A percentile compares a stretch with the other conserved stretches of the same genome.
Conservation (phyloP, 257 asterid genomes). For the Cruciata laevipes region DNA sequence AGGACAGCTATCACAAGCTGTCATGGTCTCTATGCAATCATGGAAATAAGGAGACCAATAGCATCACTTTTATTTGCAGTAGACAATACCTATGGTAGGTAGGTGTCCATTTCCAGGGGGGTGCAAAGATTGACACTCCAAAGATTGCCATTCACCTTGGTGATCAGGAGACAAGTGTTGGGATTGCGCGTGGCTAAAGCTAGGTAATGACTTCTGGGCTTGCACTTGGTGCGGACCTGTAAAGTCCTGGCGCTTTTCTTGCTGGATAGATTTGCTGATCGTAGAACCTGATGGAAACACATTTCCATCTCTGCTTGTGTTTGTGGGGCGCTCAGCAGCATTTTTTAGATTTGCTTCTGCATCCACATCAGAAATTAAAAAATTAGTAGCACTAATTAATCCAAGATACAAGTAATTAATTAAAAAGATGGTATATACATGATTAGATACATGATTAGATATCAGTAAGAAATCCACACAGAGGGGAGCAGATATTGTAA, state of each 20-base stretch:
- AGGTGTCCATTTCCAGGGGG: neutral
- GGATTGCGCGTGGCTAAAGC: slow-evolving; percentile 6
- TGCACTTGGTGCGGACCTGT: neutral
- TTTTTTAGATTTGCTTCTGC: neutral
- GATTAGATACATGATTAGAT: neutral
- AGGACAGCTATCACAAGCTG: neutral
- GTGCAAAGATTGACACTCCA: slow-evolving; percentile 15
- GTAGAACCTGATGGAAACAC: slow-evolving; percentile 7
- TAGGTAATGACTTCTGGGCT: slow-evolving; percentile 2
- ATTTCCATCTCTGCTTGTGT: slow-evolving; percentile 4
- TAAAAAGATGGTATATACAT: neutral
- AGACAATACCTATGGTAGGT: slow-evolving; percentile 13
- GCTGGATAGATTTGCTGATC: slow-evolving; percentile 14
- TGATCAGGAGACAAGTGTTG: slow-evolving; percentile 3
- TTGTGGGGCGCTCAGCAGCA: neutral
- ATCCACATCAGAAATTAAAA: neutral
- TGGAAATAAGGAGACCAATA: neutral
- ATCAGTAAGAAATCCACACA: neutral
- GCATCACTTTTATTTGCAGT: neutral
- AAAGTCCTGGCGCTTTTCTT: neutral
- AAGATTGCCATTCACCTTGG: neutral
- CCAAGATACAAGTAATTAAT: neutral
- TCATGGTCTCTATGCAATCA: neutral
- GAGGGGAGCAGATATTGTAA: neutral
- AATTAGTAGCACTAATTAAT: neutral